Base-by-base conservation (phyloP, 2,329 filamentous ascomycete genomes). In the Ophiostoma angusticollis region DNA sequence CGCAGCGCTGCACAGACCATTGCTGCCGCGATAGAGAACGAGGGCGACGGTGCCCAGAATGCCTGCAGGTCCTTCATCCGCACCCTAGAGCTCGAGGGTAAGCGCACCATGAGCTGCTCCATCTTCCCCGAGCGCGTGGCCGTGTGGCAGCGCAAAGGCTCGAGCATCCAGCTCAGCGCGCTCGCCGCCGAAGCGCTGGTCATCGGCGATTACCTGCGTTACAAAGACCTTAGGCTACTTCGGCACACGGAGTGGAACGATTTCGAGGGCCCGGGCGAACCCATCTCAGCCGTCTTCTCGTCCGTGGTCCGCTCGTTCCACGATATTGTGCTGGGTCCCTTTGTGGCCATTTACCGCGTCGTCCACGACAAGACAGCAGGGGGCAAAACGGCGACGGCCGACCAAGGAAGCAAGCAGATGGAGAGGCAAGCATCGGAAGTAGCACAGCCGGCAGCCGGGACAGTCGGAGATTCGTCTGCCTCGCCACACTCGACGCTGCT, bases 171-270 rank as follows among this genome's bases (percentile, higher is more conserved):
- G 47, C 58, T 85, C 1, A 76, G 72, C 42, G 62, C 76, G 0
- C 47, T 83, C 28, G 79, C 79, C 3, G 79, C 80, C 0, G 72
- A 81, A 19, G 60, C 82, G 2, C 58, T 82, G 2, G 71, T 80
- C 4, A 64, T 70, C 24, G 66, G 65, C 45, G 74, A 73, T n/a
- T 66, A 71, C 45, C 52, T 82, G 17, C 64, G 67, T 18, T 83
- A 77, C 71, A 71, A 68, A 40, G 70, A 74, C 42, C 56, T 85
- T 33, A 67, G 72, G 11, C 62, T 84, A 1, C 51, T 82, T 8
- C 65, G 80, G 8, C 77, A 81, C 49, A 72, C 69, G 36, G 78
- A 83, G 49, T 85, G 80, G 78, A 82, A 83, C 47, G 80, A 84
- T 49, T 84, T 84, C 49, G 78, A 81, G 47, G 81, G 81, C 0